These are phyloP conservation scores for Ogataea dorogensis DNA, from an alignment of 805 yeast genomes.

Conservation along the genomic window DNA sequence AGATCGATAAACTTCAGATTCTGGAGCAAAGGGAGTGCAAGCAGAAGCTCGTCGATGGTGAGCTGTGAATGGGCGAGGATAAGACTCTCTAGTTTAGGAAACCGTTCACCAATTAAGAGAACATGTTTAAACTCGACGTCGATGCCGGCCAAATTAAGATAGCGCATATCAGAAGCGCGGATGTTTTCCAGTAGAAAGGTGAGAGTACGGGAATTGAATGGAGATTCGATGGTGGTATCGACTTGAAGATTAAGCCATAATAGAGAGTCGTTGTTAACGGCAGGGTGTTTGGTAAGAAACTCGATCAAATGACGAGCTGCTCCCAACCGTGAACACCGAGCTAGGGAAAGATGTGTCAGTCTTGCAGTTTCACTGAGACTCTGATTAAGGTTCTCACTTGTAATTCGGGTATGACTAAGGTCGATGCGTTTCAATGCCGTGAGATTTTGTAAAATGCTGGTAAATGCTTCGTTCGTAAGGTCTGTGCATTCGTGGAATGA, in stretches of 20 bases:
- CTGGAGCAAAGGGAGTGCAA: slow-evolving; percentile 34
- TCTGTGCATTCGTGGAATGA: slow-evolving; percentile 90
- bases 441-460: slow-evolving; percentile 55
- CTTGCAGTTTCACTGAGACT: slow-evolving; percentile 53
- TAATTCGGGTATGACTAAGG: slow-evolving; percentile 76
- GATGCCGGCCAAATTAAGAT: slow-evolving; percentile 52
- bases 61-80: slow-evolving; percentile 41
- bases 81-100: slow-evolving; percentile 42
- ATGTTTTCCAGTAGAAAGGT: slow-evolving; percentile 43
- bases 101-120: slow-evolving; percentile 38
- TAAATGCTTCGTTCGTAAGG: slow-evolving; percentile 55
- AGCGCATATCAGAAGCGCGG: slow-evolving; percentile 43
- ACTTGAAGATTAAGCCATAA: slow-evolving; percentile 54
- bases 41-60: slow-evolving; percentile 37
- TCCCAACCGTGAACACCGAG: slow-evolving; percentile 59
- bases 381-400: slow-evolving; percentile 54
- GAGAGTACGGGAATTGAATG: slow-evolving; percentile 45
- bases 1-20: slow-evolving; percentile 60
- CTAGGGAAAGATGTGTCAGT: slow-evolving; percentile 71
- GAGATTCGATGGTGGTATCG: slow-evolving; percentile 52
- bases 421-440: slow-evolving; percentile 65
- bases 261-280: slow-evolving; percentile 42
- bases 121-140: slow-evolving; percentile 44
- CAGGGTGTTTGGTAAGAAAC: slow-evolving; percentile 70
- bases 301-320: slow-evolving; percentile 70